Evolutionary conservation across 768 basidiomycete species (phyloP), one percentile per base, ranked within the genome.

Genomic region (Suillus bovinus): DNA sequence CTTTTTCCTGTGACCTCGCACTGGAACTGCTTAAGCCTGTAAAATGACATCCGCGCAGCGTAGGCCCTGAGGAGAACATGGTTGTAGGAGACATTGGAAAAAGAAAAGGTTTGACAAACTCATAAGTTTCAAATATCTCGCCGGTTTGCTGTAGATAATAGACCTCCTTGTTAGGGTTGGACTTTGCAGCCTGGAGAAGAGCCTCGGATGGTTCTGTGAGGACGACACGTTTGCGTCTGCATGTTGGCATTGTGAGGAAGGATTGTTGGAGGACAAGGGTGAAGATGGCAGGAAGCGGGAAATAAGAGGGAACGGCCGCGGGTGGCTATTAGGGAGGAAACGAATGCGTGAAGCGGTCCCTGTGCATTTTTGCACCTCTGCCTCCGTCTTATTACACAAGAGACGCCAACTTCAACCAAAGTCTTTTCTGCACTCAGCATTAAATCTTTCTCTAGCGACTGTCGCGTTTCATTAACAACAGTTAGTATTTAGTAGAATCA

Each of bases 1-100:
- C 92, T 90, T 80, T 94, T 96, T 76, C 96, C 94, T 38, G 93
- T 94, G 70, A 96, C 93, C 79, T 98, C 96, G 74, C 96, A 99
- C 72, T 96, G 94, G 77, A 98, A 99, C 71, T 95, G 90, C 71
- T 93, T 94, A 63, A 93, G 84, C 60, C 88, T 85, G 80, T 97
- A 97, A 81, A 97, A 99, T 63, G 92, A 90, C 85, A 96, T 91
- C 69, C 96, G 90, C 38, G 92, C 86, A 50, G 91, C 86, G 80
- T 96, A 98, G 27, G 93, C 87, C 70, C 82, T 84, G 70, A 68
- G 63, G 65, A 63, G 54, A 57, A 68, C 44, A 52, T 29, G 56
- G 27, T 63, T 57, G 38, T 53, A 60, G 58, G 42, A 55, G 68
- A 46, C 60, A 64, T 68, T 74, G 61, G 61, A 54, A 59, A 69